Conservation (phyloP, 1,284 basidiomycete species). For the Tilletia indica region DNA sequence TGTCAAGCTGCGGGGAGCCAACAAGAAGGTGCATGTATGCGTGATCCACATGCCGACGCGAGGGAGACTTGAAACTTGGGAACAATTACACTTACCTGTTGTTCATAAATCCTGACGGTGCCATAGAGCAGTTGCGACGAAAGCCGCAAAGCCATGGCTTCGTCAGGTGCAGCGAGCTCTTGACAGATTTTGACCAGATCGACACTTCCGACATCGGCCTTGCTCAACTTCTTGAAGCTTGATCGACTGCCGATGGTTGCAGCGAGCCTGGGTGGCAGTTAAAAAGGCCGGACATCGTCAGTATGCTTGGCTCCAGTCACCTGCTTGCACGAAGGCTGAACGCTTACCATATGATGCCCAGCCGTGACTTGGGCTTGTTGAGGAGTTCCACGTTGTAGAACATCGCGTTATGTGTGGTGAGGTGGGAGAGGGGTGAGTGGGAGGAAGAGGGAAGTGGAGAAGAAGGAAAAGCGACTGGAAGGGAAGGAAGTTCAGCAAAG, state of each 20-base stretch:
- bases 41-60: neutral
- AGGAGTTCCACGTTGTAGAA: conserved; percentile 33
- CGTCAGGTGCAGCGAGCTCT: conserved; percentile 25
- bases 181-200: conserved; percentile 31
- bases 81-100: conserved; percentile 24
- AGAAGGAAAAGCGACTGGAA: neutral
- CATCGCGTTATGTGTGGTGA: neutral
- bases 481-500: too few species aligned
- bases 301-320: neutral
- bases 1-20: neutral
- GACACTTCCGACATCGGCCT: conserved; percentile 32
- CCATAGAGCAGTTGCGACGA: conserved; percentile 43
- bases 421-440: too few species aligned
- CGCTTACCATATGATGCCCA: conserved; percentile 45
- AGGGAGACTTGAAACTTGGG: neutral
- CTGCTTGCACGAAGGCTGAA: neutral
- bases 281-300: neutral
- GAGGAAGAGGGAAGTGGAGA: neutral
- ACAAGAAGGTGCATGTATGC: neutral
- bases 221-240: conserved; percentile 31
- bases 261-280: conserved; percentile 28
- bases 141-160: conserved; percentile 44
- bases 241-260: conserved; percentile 38
- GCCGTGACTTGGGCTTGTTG: conserved; percentile 31
- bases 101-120: conserved; percentile 36